Evolutionary conservation across 23 red algal genomes (phyloP), one percentile per base, ranked within the genome.

Genomic region (Chondrus crispus): DNA sequence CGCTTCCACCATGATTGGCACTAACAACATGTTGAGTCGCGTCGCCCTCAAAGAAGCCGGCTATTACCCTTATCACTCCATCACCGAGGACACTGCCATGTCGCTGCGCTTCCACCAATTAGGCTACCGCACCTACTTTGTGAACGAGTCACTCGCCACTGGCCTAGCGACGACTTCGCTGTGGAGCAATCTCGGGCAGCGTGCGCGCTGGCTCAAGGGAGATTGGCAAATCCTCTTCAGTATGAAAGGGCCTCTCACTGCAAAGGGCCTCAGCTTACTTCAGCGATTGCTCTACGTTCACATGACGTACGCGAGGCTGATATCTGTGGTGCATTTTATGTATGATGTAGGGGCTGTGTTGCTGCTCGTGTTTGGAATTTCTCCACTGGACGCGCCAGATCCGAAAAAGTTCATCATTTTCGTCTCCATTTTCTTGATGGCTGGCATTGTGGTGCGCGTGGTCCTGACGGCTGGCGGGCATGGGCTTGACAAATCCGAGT

Each of bases 171-270:
- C 77, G 13, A 92, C 62, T 12, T 92, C 79, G 20, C 36, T 92
- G 57, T 92, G 79, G 79, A 74, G 77, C 66, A 92, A 92, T 46
- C 54, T 84, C 30, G 68, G 89, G 20, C 89, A 92, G 42, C n/a
- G 89, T 18, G 89, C 89, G 20, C 30, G 89, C 18, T 92, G 89
- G 87, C 62, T 82, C 18, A 92, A 92, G 33, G 89, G 89, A 7
- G 89, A 92, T 36, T 92, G 89, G 89, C 89, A 92, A 42, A 92
- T 92, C 36, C 45, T 92, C 26, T 92, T 92, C 46, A 83, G 63
- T 12, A 37, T 12, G 8, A 55, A 73, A 49, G 79, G 89, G 22
- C 89, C 79, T 29, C 36, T 92, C 4, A 53, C 79, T 28, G 55
- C 33, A 4, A 47, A 62, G 13, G 89, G 79, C 2, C 66, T 92